Base-by-base conservation (phyloP, 768 basidiomycete species). In the Dentipellis sp. region DNA sequence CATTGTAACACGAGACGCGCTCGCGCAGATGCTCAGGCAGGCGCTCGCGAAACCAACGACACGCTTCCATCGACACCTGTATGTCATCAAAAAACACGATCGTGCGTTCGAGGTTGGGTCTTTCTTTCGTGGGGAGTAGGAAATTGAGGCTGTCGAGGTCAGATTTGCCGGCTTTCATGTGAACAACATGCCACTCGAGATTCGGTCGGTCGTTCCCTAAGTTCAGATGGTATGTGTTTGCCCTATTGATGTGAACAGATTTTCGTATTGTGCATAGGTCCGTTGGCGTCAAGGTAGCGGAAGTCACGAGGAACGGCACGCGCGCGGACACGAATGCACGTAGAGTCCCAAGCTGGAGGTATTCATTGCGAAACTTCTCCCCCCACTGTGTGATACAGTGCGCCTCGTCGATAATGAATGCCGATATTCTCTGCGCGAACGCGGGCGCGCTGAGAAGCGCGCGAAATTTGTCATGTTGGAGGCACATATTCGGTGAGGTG, bases 361-460 rank as follows among this genome's bases (percentile, higher is more conserved):
- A 62, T 7, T 46, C 36, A 5, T 35, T 17, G 23, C 58, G 49
- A 39, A 62, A 63, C 12, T 45, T 47, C 14, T 36, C 49, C 10
- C 58, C 58, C 70, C 72, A 73, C 47, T 69, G 64, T 1, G 63
- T 48, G 22, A 68, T 72, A 49, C 71, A 73, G 53, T 76, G 75
- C 0, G 70, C 72, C 52, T 76, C 72, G 51, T 74, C 74, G n/a
- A 74, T 56, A 29, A 76, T 63, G 12, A 71, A 36, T 0, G 55
- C 58, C 0, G 47, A 19, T 22, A 75, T 59, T 0, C 61, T 11
- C 23, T 47, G 62, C 54, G 14, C 59, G 45, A 61, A 70, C 36
- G 21, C 36, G 14, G 23, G 53, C 45, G n/a, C 36, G 12, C 53
- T 38, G 0, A 67, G 23, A 0, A 62, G 42, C 8, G 58, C 54